Evolutionary conservation across 139 green algal species (phyloP), one percentile per base, ranked within the genome.

Genomic region (Bryopsis sp.): DNA sequence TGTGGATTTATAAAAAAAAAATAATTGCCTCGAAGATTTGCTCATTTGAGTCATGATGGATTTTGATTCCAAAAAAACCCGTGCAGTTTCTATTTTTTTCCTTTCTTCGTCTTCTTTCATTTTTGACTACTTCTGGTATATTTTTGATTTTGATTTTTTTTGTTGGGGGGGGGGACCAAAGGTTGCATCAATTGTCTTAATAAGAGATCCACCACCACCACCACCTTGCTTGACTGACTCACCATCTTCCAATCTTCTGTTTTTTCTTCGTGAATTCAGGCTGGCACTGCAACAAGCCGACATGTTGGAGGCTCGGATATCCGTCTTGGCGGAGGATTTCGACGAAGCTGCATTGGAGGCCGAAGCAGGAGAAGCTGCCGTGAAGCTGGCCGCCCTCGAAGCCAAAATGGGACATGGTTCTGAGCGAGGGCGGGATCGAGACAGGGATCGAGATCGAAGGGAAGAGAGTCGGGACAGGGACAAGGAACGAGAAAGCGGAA

Each of bases 271-370:
- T 64, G 31, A 64, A n/a, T 11, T 48, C 63, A 91, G 86, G 78
- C 39, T 79, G 36, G 72, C 70, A 29, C 47, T 96, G 47, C 86
- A 93, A 76, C 64, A 72, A 33, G 58, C 76, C 6, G 78, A 75
- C 5, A 71, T 84, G 67, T 79, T 96, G 38, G 81, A 90, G 64
- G 78, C 82, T 39, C 80, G 89, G 36, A 68, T 87, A 1, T 89
- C 77, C 29, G 79, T 85, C 39, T 69, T 96, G 72, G 84, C 92
- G 7, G 86, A 88, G 31, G 86, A 94, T 61, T 91, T 95, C 64
- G 83, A 95, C 28, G 81, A 88, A 58, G 74, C 36, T 31, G 65
- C 47, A 48, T 5, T 57, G 39, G 81, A 78, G 59, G 71, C 58
- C 62, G 76, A 76, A 47, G 39, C 64, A 47, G 62, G 36, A 67